These are phyloP conservation scores for Microbotryum lychnidis-dioicae DNA, from an alignment of 1,284 basidiomycete species.

Conservation along the genomic window DNA sequence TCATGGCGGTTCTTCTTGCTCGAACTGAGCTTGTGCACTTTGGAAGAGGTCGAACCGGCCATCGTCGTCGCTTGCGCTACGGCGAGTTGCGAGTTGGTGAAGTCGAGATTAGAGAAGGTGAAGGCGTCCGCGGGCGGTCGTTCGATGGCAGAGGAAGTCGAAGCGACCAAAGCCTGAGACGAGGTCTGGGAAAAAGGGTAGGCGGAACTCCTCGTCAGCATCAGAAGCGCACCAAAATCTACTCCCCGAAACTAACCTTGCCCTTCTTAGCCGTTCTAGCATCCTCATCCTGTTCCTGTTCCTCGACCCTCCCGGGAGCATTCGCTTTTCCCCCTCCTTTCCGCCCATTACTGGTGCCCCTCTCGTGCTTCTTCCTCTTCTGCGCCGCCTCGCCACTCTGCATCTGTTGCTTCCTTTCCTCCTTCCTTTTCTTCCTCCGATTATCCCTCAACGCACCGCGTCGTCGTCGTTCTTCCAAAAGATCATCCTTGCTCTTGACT, in stretches of 20 bases:
- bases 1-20: constrained; percentile 51
- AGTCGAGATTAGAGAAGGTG: constrained; percentile 58
- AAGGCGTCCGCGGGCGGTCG: constrained; percentile 48
- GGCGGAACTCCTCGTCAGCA: too few species aligned
- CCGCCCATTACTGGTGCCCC: constrained; percentile 40
- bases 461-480: constrained; percentile 67
- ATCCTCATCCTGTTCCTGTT: not conserved
- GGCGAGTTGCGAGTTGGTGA: constrained; percentile 39
- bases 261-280: constrained; percentile 23
- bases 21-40: constrained; percentile 38
- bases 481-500: constrained; percentile 55
- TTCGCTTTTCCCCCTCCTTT: constrained; percentile 25
- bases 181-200: not conserved
- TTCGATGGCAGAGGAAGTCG: constrained; percentile 3
- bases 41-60: not conserved
- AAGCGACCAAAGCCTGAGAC: not conserved
- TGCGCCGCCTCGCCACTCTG: constrained; percentile 48
- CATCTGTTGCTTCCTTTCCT: constrained; percentile 62
- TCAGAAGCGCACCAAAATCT: not conserved
- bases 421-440: constrained; percentile 70
- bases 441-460: constrained; percentile 73
- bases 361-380: constrained; percentile 49
- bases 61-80: constrained; percentile 1
- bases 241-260: constrained; percentile 13
- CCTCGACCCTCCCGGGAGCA: not conserved